Evolutionary conservation across 176 grass and related monocot species (phyloP), one percentile per base, ranked within the genome.

Genomic region (Metroxylon sagu): DNA sequence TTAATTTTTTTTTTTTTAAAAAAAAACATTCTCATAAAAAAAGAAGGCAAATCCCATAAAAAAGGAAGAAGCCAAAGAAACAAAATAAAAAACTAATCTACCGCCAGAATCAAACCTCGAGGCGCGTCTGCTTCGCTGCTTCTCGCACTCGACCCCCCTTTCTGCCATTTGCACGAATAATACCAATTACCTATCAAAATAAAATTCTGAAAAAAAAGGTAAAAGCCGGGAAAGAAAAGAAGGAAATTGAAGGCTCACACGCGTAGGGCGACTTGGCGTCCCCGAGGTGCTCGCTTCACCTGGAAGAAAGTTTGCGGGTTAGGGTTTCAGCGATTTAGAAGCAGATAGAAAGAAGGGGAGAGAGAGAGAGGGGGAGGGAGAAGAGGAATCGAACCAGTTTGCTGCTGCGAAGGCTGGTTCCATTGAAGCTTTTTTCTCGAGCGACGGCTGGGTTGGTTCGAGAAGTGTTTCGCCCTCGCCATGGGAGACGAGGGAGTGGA

Each of bases 401-500:
- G 25, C 16, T 30, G 12, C 52, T 2, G 4, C 4, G 51, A 27
- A 29, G 68, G 52, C 25, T 35, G 43, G 10, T 18, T 43, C 66
- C 35, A 71, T 5, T 58, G 28, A 58, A 73, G 64, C 14, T 25
- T 35, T 59, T 57, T 76, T 69, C 30, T 49, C 17, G 17, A 15
- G 59, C 5, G 25, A 16, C n/a, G 39, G 6, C 48, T 0, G 21
- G 52, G 21, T 52, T 53, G 57, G 52, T 17, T 51, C 39, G 65
- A 26, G 39, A 61, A 6, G 53, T 77, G 80, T 59, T 83, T 83
- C 59, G 64, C 49, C 19, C 80, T 75, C 30, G 69, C 69, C 80
- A 83, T 83, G 66, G 28, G n/a, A 35, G 17, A 1, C 5, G 0
- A 2, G 0, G 5, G 31, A 49, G 53, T 4, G 5, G 15, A 19